phyloP scores from a whole-genome alignment of 2,329 filamentous ascomycete species.

The Fonsecaea pugnacius region DNA sequence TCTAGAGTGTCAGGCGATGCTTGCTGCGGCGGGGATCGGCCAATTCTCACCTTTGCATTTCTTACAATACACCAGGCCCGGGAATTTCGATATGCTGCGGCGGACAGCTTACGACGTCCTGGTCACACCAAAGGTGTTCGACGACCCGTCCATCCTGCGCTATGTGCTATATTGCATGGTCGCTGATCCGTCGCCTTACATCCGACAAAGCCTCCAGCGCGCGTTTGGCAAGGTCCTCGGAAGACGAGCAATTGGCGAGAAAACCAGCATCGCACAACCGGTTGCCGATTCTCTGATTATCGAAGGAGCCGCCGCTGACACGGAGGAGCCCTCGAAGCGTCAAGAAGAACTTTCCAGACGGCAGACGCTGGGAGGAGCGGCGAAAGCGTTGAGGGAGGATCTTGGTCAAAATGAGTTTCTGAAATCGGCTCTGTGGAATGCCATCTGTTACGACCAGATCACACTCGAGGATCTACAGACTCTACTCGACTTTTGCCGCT shows the following conservation, averaged over 20 bases:
- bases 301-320: slow-evolving; percentile 58
- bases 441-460: slow-evolving; percentile 57
- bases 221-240: slow-evolving; percentile 62
- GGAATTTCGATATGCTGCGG: slow-evolving; percentile 65
- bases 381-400: slow-evolving; percentile 60
- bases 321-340: slow-evolving; percentile 41
- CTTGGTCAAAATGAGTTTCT: slow-evolving; percentile 55
- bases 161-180: slow-evolving; percentile 63
- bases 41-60: slow-evolving; percentile 61
- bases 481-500: slow-evolving; percentile 61
- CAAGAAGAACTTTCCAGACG: slow-evolving; percentile 59
- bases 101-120: slow-evolving; percentile 64
- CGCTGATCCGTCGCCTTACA: slow-evolving; percentile 61
- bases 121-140: slow-evolving; percentile 59
- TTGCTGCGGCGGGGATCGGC: slow-evolving; percentile 59
- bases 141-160: slow-evolving; percentile 56
- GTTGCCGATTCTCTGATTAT: slow-evolving; percentile 56
- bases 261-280: slow-evolving; percentile 54
- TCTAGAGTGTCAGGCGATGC: slow-evolving; percentile 61
- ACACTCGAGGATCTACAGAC: slow-evolving; percentile 60
- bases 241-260: slow-evolving; percentile 63
- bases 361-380: slow-evolving; percentile 62
- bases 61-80: slow-evolving; percentile 63
- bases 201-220: slow-evolving; percentile 58
- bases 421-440: slow-evolving; percentile 60